Evolutionary conservation across 768 basidiomycete genomes (phyloP).

Genomic region (Pluteus cervinus): DNA sequence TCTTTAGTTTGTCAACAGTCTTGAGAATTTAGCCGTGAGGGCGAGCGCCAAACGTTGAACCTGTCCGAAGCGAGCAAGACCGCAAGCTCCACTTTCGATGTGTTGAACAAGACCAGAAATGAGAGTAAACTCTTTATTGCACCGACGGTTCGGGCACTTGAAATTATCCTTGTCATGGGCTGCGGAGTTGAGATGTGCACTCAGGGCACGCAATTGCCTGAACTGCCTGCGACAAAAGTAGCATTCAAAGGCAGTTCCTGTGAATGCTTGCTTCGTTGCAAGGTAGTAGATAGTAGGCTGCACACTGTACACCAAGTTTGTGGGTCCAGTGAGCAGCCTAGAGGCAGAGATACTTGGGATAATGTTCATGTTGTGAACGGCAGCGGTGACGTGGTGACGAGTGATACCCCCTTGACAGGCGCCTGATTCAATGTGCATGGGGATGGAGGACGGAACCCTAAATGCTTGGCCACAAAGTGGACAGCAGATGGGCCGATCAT

Average conservation of each 20-base stretch:
- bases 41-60: too few relatives aligned
- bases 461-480: too few relatives aligned
- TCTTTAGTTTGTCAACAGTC: too few relatives aligned
- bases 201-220: constrained; percentile 21
- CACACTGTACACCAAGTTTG: not conserved
- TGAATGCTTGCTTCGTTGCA: constrained; percentile 30
- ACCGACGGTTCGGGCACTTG: constrained; percentile 37
- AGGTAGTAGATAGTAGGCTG: constrained; percentile 15
- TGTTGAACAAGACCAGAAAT: constrained; percentile 37
- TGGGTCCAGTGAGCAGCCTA: constrained; percentile 17
- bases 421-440: constrained; percentile 34
- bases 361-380: constrained; percentile 23
- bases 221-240: constrained; percentile 30
- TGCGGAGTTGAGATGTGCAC: constrained; percentile 28
- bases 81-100: constrained; percentile 35
- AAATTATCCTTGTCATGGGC: constrained; percentile 34
- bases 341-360: constrained; percentile 29
- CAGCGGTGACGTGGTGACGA: constrained; percentile 29
- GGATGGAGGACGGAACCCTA: constrained; percentile 28
- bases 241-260: constrained; percentile 34
- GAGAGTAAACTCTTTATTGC: constrained; percentile 24
- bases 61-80: too few relatives aligned
- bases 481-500: too few relatives aligned
- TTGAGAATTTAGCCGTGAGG: too few relatives aligned
- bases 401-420: constrained; percentile 22